phyloP scores from a whole-genome alignment of 176 grass and related monocot species.

The Oropetium thomaeum region DNA sequence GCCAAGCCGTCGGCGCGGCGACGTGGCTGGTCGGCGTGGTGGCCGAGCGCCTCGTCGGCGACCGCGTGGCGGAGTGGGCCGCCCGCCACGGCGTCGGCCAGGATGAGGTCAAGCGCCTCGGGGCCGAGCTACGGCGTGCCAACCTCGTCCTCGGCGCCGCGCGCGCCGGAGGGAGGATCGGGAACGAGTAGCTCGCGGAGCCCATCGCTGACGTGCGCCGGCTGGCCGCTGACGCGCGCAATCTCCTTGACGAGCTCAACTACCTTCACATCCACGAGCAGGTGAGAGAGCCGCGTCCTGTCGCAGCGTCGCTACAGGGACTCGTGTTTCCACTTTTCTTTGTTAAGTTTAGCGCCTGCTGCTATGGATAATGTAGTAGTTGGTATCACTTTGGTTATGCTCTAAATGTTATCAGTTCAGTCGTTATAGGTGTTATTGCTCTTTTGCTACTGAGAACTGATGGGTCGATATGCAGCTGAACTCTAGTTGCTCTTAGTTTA shows the following conservation, averaged over 20 bases:
- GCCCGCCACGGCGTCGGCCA: neutral
- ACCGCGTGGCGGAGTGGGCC: neutral
- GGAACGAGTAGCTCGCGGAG: constrained; percentile 13
- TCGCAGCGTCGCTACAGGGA: neutral
- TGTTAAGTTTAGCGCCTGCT: neutral
- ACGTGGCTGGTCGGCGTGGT: constrained; percentile 2
- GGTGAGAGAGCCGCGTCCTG: neutral
- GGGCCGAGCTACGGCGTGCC: neutral
- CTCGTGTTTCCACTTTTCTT: neutral
- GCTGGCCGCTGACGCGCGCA: neutral
- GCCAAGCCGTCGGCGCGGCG: neutral
- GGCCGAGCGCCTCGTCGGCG: neutral
- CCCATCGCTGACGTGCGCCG: neutral
- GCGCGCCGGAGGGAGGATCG: neutral
- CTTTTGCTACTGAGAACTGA: neutral
- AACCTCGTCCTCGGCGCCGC: constrained; percentile 24
- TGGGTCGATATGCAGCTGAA: neutral
- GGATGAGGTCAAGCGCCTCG: neutral
- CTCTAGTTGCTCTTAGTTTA: neutral
- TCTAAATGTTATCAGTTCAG: neutral
- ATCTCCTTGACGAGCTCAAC: constrained; percentile 13
- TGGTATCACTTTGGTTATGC: neutral
- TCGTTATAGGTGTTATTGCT: neutral
- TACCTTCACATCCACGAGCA: neutral
- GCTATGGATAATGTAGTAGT: neutral